phyloP scores from a whole-genome alignment of 345 rosid genomes.

The Rhizophora apiculata region DNA sequence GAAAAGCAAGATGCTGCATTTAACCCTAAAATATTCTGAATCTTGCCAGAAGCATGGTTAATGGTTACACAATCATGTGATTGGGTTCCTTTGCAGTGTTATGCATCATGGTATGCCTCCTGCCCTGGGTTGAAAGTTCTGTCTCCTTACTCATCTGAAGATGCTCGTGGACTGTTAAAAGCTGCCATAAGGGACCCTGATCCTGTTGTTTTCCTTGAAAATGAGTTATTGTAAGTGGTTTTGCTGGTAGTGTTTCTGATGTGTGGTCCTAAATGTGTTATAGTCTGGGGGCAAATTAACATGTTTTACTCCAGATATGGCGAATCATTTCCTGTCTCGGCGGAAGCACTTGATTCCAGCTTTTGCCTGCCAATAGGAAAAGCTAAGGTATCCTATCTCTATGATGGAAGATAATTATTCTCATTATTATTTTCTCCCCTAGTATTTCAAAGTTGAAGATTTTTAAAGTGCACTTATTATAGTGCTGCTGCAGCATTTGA shows the following conservation, averaged over 20 bases:
- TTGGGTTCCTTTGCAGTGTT: conserved; percentile 56
- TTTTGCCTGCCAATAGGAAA: conserved; percentile 93
- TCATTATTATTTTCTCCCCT: neutral
- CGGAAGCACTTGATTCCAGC: conserved; percentile 84
- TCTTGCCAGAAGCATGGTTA: neutral
- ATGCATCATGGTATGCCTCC: conserved; percentile 87
- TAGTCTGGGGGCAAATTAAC: conserved; percentile 8
- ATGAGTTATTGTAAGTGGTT: conserved; percentile 77
- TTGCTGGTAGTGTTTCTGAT: neutral
- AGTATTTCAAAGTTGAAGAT: neutral
- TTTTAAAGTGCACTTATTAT: neutral
- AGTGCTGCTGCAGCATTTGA: neutral
- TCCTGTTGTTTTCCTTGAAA: conserved; percentile 94
- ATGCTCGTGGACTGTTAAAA: conserved; percentile 86
- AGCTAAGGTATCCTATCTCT: conserved; percentile 61
- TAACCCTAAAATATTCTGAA: neutral
- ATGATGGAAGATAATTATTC: conserved; percentile 9
- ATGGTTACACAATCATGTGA: neutral
- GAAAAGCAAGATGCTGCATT: neutral
- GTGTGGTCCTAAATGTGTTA: conserved; percentile 3
- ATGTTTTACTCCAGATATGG: conserved; percentile 59
- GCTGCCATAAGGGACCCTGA: conserved; percentile 97
- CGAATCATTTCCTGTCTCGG: conserved; percentile 85
- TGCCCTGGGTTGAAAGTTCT: conserved; percentile 90
- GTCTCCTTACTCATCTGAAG: conserved; percentile 81